These are phyloP conservation scores for Gaultheria prostrata DNA, from an alignment of 148 eudicot genomes.

Conservation along the genomic window DNA sequence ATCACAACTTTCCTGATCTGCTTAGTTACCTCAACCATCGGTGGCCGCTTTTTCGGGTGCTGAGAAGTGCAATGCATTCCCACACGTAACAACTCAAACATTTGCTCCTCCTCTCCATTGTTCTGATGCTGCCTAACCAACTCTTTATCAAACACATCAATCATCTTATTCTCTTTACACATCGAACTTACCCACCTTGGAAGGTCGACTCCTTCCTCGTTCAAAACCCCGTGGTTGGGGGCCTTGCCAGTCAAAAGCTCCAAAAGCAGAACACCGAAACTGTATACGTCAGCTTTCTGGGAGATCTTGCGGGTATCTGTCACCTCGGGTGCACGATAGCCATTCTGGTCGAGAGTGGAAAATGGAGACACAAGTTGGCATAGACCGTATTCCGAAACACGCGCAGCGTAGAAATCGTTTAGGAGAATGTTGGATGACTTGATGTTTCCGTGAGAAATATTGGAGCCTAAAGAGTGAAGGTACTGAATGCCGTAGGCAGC, in stretches of 20 bases:
- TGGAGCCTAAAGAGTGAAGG: slow-evolving; percentile 30
- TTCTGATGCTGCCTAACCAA: slow-evolving; percentile 6
- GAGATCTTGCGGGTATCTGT: slow-evolving; percentile 12
- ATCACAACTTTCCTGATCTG: slow-evolving; percentile 13
- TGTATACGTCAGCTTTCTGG: slow-evolving; percentile 36
- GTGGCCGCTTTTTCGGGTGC: slow-evolving; percentile 25
- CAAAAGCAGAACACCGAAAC: slow-evolving; percentile 37
- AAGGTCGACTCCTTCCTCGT: slow-evolving; percentile 21
- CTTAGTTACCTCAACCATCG: slow-evolving; percentile 25
- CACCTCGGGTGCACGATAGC: slow-evolving; percentile 36
- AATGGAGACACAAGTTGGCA: slow-evolving; percentile 12
- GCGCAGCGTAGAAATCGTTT: neutral
- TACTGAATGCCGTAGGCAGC: slow-evolving; percentile 26
- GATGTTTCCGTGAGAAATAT: slow-evolving; percentile 23
- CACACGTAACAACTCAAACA: slow-evolving; percentile 28
- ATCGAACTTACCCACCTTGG: slow-evolving; percentile 24
- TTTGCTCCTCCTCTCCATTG: slow-evolving; percentile 16
- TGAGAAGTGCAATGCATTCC: slow-evolving; percentile 25
- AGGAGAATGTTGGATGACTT: slow-evolving; percentile 31
- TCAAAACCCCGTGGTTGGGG: neutral
- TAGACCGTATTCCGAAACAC: slow-evolving; percentile 18
- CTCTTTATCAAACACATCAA: slow-evolving; percentile 25
- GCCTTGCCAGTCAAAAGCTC: slow-evolving; percentile 28
- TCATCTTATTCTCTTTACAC: slow-evolving; percentile 12
- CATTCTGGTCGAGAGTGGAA: neutral